Conservation (phyloP, 257 asterid genomes). For the Petunia secreta region DNA sequence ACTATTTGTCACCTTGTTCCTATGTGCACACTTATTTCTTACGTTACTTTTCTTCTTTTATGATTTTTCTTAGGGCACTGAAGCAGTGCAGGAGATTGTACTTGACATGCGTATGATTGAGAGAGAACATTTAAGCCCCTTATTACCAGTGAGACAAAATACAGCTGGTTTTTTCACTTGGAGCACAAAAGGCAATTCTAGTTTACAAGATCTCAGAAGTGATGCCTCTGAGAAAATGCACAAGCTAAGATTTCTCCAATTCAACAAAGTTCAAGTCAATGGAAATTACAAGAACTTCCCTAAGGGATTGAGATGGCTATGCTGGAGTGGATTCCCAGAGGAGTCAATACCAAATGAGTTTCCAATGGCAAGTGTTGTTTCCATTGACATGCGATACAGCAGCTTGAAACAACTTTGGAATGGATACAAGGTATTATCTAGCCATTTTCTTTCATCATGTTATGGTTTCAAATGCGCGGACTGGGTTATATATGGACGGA, state of each 20-base stretch:
- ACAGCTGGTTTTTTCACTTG: not conserved
- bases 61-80: conserved; percentile 27
- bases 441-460: not conserved
- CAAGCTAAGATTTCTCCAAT: conserved; percentile 24
- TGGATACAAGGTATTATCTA: conserved; percentile 22
- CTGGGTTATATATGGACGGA: not conserved
- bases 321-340: conserved; percentile 29
- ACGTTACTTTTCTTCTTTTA: no score
- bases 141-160: not conserved
- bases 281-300: conserved; percentile 31
- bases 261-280: conserved; percentile 19
- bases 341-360: conserved; percentile 32
- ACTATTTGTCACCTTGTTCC: no score
- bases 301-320: conserved; percentile 31
- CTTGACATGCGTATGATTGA: conserved; percentile 28
- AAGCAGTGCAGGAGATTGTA: conserved; percentile 23
- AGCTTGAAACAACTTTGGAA: conserved; percentile 29
- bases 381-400: conserved; percentile 34
- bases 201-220: conserved; percentile 1
- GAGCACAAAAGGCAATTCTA: conserved; percentile 13
- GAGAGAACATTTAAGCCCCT: not conserved
- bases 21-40: not conserved
- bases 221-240: conserved; percentile 34
- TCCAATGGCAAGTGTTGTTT: conserved; percentile 24
- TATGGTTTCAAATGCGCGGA: not conserved